Conservation (phyloP, 148 eudicot genomes). For the Simmondsia chinensis region DNA sequence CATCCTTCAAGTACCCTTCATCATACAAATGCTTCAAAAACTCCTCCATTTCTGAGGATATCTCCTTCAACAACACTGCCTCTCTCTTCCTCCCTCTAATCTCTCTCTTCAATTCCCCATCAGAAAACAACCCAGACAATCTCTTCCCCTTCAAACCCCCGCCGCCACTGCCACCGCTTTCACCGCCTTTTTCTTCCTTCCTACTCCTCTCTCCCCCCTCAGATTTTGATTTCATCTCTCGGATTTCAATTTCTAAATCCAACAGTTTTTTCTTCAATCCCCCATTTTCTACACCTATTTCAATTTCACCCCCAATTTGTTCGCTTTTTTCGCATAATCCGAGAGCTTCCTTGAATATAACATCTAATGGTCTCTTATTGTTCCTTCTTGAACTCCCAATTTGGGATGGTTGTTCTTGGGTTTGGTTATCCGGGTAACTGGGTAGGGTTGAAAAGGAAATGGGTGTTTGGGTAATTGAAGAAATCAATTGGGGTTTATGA, state of each 20-base stretch:
- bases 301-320: background rate
- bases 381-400: background rate
- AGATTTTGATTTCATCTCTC: constrained; percentile 8
- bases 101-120: background rate
- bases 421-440: background rate
- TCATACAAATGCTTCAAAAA: constrained; percentile 38
- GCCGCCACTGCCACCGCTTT: no score
- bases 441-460: constrained; percentile 15
- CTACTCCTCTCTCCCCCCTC: background rate
- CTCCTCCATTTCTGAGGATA: constrained; percentile 40
- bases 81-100: constrained; percentile 13
- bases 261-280: constrained; percentile 22
- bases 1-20: constrained; percentile 37
- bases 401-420: constrained; percentile 1
- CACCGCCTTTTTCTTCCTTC: constrained; percentile 3
- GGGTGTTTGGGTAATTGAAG: constrained; percentile 10
- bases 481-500: background rate
- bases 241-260: constrained; percentile 33
- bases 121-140: constrained; percentile 25
- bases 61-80: constrained; percentile 19
- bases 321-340: constrained; percentile 18
- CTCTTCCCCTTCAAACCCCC: constrained; percentile 7
- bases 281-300: constrained; percentile 4
- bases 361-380: constrained; percentile 29
- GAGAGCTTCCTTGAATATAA: constrained; percentile 38